phyloP scores from a whole-genome alignment of 2,329 filamentous ascomycete species.

The Fusarium anthophilum region DNA sequence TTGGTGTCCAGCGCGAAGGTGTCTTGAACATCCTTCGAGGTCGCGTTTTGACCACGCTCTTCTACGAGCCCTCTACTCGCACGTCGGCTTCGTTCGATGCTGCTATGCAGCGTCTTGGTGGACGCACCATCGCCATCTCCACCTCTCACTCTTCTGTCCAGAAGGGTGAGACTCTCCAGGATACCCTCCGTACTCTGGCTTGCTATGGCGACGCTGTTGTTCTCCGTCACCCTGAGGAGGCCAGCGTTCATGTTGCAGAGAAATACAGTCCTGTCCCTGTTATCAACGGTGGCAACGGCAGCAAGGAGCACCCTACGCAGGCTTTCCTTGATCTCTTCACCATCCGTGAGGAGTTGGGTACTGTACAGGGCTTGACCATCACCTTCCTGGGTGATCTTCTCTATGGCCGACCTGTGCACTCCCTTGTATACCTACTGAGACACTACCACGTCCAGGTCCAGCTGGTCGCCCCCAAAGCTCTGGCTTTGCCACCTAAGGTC shows the following conservation, averaged over 20 bases:
- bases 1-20: slow-evolving; percentile 92
- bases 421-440: slow-evolving; percentile 89
- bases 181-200: slow-evolving; percentile 90
- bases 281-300: slow-evolving; percentile 97
- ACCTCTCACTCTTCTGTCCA: slow-evolving; percentile 87
- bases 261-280: slow-evolving; percentile 91
- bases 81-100: slow-evolving; percentile 97
- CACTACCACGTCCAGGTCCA: slow-evolving; percentile 97
- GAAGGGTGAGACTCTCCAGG: slow-evolving; percentile 94
- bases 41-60: slow-evolving; percentile 88
- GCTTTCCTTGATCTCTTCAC: slow-evolving; percentile 98
- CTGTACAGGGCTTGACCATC: slow-evolving; percentile 93
- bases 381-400: slow-evolving; percentile 94
- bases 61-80: slow-evolving; percentile 96
- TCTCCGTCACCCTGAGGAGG: slow-evolving; percentile 89
- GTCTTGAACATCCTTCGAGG: slow-evolving; percentile 88
- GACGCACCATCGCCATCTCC: slow-evolving; percentile 82
- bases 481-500: slow-evolving; percentile 80
- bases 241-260: slow-evolving; percentile 81
- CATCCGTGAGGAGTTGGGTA: slow-evolving; percentile 96
- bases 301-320: slow-evolving; percentile 95
- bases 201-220: slow-evolving; percentile 97
- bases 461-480: slow-evolving; percentile 83
- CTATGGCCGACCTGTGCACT: slow-evolving; percentile 95
- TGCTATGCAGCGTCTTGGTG: slow-evolving; percentile 97